A percentile compares a stretch with the other conserved stretches of the same genome.
Evolutionary conservation across 345 rosid genomes (phyloP).

Genomic region (Salix dunnii): DNA sequence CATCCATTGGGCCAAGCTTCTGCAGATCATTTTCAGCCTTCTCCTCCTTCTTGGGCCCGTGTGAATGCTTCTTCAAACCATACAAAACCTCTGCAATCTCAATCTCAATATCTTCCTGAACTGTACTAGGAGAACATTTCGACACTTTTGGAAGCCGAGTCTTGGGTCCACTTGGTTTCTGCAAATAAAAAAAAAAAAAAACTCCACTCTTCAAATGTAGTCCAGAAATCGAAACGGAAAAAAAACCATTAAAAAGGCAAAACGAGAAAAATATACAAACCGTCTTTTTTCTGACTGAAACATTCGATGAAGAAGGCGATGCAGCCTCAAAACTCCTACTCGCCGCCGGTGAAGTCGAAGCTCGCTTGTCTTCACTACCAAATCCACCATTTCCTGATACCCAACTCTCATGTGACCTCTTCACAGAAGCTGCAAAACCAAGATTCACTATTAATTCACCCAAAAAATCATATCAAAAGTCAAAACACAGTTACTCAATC

Average conservation of each 20-base stretch:
- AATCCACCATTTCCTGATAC: constrained; percentile 42
- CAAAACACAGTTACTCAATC: neutral
- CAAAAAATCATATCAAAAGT: neutral
- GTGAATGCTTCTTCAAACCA: constrained; percentile 47
- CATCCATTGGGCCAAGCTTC: constrained; percentile 27
- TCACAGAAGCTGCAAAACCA: constrained; percentile 40
- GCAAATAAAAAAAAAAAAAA: neutral
- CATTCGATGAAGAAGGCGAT: constrained; percentile 44
- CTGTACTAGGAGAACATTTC: constrained; percentile 33
- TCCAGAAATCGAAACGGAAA: neutral
- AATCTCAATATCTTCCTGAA: constrained; percentile 52
- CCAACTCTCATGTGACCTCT: constrained; percentile 56
- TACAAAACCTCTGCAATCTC: constrained; percentile 63
- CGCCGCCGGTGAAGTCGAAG: constrained; percentile 48
- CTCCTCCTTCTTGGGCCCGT: constrained; percentile 29
- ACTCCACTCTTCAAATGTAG: constrained; percentile 6
- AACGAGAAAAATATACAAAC: constrained; percentile 17
- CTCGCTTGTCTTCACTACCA: constrained; percentile 23
- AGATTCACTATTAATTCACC: neutral
- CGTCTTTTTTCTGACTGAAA: constrained; percentile 47
- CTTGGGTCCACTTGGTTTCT: constrained; percentile 40
- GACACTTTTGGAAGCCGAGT: constrained; percentile 36
- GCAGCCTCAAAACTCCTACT: constrained; percentile 31
- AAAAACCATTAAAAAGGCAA: too few species aligned
- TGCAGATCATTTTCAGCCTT: constrained; percentile 3